These are phyloP conservation scores for Chrysoporthe deuterocubensis DNA, from an alignment of 2,329 filamentous ascomycete genomes.

Conservation along the genomic window DNA sequence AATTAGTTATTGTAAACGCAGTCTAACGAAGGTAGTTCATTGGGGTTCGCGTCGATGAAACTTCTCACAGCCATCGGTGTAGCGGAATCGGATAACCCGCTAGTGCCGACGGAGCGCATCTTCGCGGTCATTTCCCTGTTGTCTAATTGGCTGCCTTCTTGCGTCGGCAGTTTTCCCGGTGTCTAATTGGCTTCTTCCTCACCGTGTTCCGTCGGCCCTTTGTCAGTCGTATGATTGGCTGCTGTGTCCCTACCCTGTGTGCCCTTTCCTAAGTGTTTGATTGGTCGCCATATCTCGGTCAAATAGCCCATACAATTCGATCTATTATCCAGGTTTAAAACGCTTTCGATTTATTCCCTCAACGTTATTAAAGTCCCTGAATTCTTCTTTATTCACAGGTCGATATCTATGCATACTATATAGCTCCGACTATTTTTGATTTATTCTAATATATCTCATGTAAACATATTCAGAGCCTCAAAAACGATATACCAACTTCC, in stretches of 20 bases:
- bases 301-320: neutral
- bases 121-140: neutral
- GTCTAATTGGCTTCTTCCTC: neutral
- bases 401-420: neutral
- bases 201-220: neutral
- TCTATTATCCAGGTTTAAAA: neutral
- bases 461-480: neutral
- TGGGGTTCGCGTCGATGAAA: neutral
- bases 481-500: neutral
- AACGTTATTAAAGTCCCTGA: neutral
- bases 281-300: neutral
- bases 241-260: neutral
- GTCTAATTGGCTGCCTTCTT: neutral
- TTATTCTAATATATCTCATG: neutral
- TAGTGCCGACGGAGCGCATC: neutral
- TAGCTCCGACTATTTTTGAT: neutral
- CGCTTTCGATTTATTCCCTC: neutral
- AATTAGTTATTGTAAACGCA: neutral
- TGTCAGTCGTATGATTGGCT: neutral
- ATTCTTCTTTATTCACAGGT: neutral
- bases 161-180: neutral
- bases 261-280: neutral
- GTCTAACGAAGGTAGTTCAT: neutral
- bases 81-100: neutral
- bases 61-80: neutral